Base-by-base conservation (phyloP, 1,284 basidiomycete genomes). In the Rhodotorula mucilaginosa region DNA sequence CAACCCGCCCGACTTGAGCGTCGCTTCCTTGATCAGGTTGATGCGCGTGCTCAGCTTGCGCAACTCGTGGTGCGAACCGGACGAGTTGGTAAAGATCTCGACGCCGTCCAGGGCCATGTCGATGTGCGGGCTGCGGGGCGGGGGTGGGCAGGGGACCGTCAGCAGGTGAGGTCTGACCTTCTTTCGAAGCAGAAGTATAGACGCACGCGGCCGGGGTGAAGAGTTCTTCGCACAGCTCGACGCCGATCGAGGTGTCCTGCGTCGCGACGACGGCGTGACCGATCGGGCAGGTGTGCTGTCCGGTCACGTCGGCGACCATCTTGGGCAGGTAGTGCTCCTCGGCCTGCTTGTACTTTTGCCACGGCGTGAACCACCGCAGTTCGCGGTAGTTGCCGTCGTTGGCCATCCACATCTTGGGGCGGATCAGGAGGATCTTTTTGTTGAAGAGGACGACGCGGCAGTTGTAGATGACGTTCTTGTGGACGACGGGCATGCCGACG, bases 331-430 rank as follows among this genome's bases (percentile, higher is more conserved):
- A 91, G 79, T 95, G 92, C 64, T 92, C 90, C 81, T 99, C 96
- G 78, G 88, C 89, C 80, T 93, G 86, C 39, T 89, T 86, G 78
- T 91, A 89, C 80, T 94, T 94, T 80, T 85, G 84, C 96, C 97
- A 99, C 0, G 96, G 94, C 1, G 96, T 94, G 78, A 99, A 99
- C 82, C 93, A 96, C 49, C 97, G 85, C 78, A 98, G 85, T 82
- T 99, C 96, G 59, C 96, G 89, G 81, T 99, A 99, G 81, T 99
- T 98, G 16, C 96, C 96, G 78, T 98, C 94, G 79, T 99, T 99
- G 4, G 96, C 96, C 71, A 99, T 85, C 96, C 96, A 99, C 93
- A 99, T 95, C 83, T 99, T 99, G 0, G 96, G 97, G 18, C 97
- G 88, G 77, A 99, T 97, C 76, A 97, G 86, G 2, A 97, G 82